Base-by-base conservation (phyloP, 331 rosid genomes). In the Dryas integrifolia region DNA sequence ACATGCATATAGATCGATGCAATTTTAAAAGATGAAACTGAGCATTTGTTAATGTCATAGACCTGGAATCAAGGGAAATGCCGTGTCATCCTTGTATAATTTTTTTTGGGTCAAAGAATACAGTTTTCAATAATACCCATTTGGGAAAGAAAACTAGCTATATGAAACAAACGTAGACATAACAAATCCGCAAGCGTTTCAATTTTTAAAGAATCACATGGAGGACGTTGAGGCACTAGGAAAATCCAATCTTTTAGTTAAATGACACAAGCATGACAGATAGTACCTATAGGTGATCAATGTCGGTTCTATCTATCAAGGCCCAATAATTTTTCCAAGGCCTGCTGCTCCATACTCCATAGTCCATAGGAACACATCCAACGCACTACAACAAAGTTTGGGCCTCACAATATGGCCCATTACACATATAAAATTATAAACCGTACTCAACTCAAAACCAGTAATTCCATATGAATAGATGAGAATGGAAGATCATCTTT, bases 51-150 rank as follows among this genome's bases (percentile, higher is more conserved):
- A 14, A 50, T 50, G 18, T 50, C 55, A 5, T 50, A 30, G 35
- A 30, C 35, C 35, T 30, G 35, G 30, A 57, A 57, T 11, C 62
- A 58, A 26, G 43, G 9, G 63, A 26, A 11, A 30, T 5, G 46
- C 24, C 24, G 7, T 38, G 65, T 40, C 65, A 9, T 4, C 41
- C 5, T 3, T 7, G 5, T 49, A 49, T 49, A 21, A 21, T 56
- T 9, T 59, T 40, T 11, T 40, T 70, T 48, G 44, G 82, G 82
- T 63, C 55, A 46, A 76, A 69, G 66, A 47, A 26, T 16, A 50
- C 52, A 62, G 26, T 21, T 47, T 14, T 18, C 38, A 14, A 2
- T 46, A 18, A 40, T 60, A 30, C 72, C 43, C 60, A 46, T 62
- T 66, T 46, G 46, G 60, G 61, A 52, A 68, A 46, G 30, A 59